Percentiles rank a stretch among this genome's conserved stretches.
These are phyloP conservation scores for Botrytis cinerea DNA, from an alignment of 2,329 filamentous ascomycete species.

Conservation along the genomic window DNA sequence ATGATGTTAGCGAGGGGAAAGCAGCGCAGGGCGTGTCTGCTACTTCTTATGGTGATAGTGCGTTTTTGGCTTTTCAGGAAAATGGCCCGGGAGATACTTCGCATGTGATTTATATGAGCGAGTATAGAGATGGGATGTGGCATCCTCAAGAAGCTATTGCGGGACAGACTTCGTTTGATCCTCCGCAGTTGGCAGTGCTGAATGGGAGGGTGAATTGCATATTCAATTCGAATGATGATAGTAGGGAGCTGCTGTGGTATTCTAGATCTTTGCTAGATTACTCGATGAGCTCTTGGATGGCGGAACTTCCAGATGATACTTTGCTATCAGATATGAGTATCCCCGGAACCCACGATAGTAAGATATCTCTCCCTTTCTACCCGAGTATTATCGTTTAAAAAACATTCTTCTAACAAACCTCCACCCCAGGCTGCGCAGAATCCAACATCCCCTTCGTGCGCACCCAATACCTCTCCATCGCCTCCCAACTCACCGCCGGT, in stretches of 20 bases:
- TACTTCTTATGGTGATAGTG: constrained; percentile 42
- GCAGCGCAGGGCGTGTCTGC: constrained; percentile 42
- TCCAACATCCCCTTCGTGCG: constrained; percentile 66
- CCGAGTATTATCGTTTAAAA: too few species aligned
- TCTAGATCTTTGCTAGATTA: constrained; percentile 42
- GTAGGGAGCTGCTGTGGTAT: constrained; percentile 44
- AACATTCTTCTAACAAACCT: background rate
- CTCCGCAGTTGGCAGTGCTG: constrained; percentile 36
- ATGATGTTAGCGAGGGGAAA: constrained; percentile 43
- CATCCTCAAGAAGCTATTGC: constrained; percentile 31
- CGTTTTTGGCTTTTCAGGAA: constrained; percentile 40
- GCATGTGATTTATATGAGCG: constrained; percentile 32
- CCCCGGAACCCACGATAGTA: constrained; percentile 70
- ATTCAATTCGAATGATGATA: constrained; percentile 40
- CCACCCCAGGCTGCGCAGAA: constrained; percentile 46
- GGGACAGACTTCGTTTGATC: constrained; percentile 31
- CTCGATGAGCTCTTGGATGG: constrained; percentile 62
- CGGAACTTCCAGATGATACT: constrained; percentile 55
- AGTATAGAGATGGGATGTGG: constrained; percentile 35
- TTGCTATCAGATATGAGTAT: constrained; percentile 66
- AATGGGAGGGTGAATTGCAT: constrained; percentile 43
- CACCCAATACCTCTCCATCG: constrained; percentile 65
- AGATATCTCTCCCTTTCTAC: background rate
- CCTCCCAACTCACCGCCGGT: constrained; percentile 67
- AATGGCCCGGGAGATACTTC: constrained; percentile 32